phyloP scores from a whole-genome alignment of 257 asterid genomes.

The Solanum chiquidenum region DNA sequence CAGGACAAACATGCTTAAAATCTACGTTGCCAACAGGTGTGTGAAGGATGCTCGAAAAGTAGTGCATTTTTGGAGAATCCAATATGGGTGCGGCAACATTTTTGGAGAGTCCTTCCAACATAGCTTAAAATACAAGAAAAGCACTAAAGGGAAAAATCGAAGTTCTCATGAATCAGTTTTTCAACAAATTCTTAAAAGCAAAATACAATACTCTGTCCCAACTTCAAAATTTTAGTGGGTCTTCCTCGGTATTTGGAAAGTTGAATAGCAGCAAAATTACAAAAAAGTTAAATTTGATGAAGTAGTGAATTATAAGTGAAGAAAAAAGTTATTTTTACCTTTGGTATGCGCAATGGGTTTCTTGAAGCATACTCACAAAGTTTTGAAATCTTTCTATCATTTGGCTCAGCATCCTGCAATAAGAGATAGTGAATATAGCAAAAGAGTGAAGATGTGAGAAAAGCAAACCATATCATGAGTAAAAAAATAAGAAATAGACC shows the following conservation, averaged over 20 bases:
- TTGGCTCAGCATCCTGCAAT: constrained; percentile 32
- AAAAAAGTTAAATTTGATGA: background rate
- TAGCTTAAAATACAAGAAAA: background rate
- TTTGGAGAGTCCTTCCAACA: background rate
- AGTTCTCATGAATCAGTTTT: background rate
- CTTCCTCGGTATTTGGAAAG: background rate
- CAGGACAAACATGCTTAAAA: background rate
- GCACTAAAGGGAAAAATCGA: background rate
- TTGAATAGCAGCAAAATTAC: background rate
- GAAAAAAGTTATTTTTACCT: constrained; percentile 11
- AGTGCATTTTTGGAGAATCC: background rate
- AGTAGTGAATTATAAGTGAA: background rate
- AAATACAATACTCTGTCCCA: background rate
- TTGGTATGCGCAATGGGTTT: constrained; percentile 39
- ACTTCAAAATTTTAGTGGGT: background rate
- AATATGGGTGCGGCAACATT: background rate
- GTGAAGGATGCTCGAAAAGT: background rate
- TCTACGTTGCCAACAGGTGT: background rate
- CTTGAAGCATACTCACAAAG: constrained; percentile 40
- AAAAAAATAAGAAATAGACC: constrained; percentile 9
- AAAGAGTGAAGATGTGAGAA: background rate
- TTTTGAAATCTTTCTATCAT: constrained; percentile 37
- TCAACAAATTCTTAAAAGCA: background rate
- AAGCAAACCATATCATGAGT: background rate
- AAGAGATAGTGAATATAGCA: background rate